Evolutionary conservation across 2,329 filamentous ascomycete genomes (phyloP).

Genomic region (Fusarium sterilihyphosum): DNA sequence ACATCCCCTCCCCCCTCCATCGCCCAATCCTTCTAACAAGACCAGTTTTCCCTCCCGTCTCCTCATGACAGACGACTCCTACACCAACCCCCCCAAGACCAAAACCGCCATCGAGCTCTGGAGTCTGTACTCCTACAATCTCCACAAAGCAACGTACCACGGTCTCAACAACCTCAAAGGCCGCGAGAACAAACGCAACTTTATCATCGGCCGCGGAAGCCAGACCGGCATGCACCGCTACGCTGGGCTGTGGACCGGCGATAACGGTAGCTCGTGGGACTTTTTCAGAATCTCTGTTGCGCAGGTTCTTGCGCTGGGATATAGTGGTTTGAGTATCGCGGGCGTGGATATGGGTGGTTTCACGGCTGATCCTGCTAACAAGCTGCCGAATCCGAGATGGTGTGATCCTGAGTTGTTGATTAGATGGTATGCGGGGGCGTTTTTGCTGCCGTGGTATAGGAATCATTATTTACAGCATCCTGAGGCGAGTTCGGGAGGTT

Average conservation of each 20-base stretch:
- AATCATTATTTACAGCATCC: constrained; percentile 4
- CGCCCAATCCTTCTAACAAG: not conserved
- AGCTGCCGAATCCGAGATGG: not conserved
- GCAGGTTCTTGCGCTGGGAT: not conserved
- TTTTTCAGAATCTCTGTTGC: constrained; percentile 1
- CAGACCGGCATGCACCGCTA: not conserved
- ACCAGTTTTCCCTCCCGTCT: not conserved
- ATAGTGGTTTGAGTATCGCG: not conserved
- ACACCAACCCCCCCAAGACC: not conserved
- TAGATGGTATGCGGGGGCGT: not conserved
- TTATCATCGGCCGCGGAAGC: not conserved
- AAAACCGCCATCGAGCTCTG: constrained; percentile 5
- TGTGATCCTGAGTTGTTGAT: not conserved
- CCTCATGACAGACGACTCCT: not conserved
- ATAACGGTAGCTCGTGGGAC: constrained; percentile 4
- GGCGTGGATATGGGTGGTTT: not conserved
- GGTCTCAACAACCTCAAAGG: not conserved
- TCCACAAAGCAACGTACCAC: constrained; percentile 1
- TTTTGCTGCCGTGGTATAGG: not conserved
- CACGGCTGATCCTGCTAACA: not conserved
- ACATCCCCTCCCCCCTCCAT: rapidly evolving
- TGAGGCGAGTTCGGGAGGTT: not conserved
- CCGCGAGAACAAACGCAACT: constrained; percentile 5
- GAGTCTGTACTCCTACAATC: not conserved
- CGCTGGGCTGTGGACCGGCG: not conserved